These are phyloP conservation scores for Talinum fruticosum DNA, from an alignment of 148 eudicot species.

Conservation along the genomic window DNA sequence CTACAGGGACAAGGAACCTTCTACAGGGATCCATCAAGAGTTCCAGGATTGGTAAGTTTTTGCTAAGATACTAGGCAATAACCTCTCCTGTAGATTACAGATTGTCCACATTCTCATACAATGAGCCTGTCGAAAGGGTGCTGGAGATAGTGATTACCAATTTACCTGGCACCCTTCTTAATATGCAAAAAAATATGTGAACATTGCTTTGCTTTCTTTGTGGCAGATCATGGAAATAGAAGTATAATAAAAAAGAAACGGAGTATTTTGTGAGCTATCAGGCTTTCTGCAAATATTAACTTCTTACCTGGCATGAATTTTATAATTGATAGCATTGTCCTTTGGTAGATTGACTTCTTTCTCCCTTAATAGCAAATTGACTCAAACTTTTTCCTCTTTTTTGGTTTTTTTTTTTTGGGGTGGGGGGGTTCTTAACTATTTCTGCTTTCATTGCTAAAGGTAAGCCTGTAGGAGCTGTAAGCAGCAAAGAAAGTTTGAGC, in stretches of 20 bases:
- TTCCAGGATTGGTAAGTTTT: conserved; percentile 63
- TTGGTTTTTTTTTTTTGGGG: too few relatives aligned
- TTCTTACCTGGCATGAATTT: not conserved
- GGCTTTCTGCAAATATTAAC: not conserved
- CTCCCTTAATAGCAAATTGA: not conserved
- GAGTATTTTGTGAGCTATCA: not conserved
- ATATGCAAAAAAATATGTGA: not conserved
- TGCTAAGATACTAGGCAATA: not conserved
- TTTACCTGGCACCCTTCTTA: not conserved
- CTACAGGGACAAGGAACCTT: conserved; percentile 38
- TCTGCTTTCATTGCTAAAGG: too few relatives aligned
- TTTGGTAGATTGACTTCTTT: not conserved
- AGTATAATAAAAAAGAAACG: not conserved
- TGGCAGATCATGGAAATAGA: not conserved
- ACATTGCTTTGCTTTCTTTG: not conserved
- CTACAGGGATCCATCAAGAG: conserved; percentile 39
- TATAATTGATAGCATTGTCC: not conserved
- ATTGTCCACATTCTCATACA: not conserved
- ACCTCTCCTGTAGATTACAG: not conserved
- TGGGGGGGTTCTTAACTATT: too few relatives aligned
- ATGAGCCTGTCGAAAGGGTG: not conserved
- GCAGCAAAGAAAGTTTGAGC: not conserved
- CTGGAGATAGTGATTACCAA: not conserved
- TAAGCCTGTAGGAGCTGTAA: not conserved
- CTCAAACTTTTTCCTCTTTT: not conserved